phyloP scores from a whole-genome alignment of 495 filamentous ascomycete genomes.

The Aspergillus biplanus region DNA sequence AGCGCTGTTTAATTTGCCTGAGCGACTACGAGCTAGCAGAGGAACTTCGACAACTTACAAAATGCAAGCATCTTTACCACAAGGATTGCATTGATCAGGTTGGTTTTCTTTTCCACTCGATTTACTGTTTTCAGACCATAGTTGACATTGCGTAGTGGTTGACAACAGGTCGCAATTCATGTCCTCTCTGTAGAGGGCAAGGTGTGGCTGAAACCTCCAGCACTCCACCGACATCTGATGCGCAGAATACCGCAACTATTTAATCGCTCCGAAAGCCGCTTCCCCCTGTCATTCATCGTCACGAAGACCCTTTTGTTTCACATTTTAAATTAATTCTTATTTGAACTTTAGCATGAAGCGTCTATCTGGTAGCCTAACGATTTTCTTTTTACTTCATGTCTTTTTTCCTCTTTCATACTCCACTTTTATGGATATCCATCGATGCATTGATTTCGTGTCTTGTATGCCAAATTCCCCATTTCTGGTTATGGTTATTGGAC shows the following conservation, averaged over 20 bases:
- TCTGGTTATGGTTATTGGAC: conserved; percentile 21
- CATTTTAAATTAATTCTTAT: conserved; percentile 8
- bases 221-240: conserved; percentile 23
- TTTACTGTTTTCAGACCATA: conserved; percentile 1
- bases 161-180: conserved; percentile 79
- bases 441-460: conserved; percentile 27
- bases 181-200: conserved; percentile 72
- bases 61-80: conserved; percentile 75
- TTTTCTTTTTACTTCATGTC: conserved; percentile 26
- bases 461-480: conserved; percentile 11
- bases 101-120: conserved; percentile 24
- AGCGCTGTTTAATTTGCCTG: conserved; percentile 73
- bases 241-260: conserved; percentile 31
- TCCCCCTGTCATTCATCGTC: background rate
- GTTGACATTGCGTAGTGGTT: conserved; percentile 61
- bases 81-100: conserved; percentile 79
- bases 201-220: conserved; percentile 56
- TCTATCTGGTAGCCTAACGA: conserved; percentile 38
- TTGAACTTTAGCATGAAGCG: conserved; percentile 44
- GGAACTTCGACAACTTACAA: conserved; percentile 62
- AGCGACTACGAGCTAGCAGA: conserved; percentile 71
- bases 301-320: conserved; percentile 1
- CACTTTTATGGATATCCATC: conserved; percentile 39
- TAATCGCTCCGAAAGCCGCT: conserved; percentile 7
- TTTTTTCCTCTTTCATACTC: conserved; percentile 25